phyloP scores from a whole-genome alignment of 176 grass and related monocot genomes.

The Canna indica region DNA sequence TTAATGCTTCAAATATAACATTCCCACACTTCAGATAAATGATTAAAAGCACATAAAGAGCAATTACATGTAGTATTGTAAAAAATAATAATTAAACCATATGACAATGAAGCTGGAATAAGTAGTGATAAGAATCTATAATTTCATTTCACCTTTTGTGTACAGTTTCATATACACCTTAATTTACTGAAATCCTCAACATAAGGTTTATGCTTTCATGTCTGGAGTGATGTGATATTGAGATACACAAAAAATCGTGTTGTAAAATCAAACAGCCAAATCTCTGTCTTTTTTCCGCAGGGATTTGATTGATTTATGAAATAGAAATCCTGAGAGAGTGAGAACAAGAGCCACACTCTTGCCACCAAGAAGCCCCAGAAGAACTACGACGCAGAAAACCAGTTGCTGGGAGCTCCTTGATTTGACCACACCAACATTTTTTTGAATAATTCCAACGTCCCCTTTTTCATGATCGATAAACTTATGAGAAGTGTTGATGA shows the following conservation, averaged over 20 bases:
- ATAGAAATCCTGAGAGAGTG: conserved; percentile 34
- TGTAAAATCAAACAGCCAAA: neutral
- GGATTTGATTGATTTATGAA: conserved; percentile 23
- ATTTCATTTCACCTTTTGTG: conserved; percentile 5
- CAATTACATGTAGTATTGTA: neutral
- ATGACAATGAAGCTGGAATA: neutral
- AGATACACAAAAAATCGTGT: neutral
- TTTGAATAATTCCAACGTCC: neutral
- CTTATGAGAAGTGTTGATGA: neutral
- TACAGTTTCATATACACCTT: neutral
- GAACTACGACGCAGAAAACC: conserved; percentile 29
- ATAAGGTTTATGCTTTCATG: neutral
- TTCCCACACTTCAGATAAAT: neutral
- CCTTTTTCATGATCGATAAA: conserved; percentile 1
- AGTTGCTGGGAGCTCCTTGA: conserved; percentile 16
- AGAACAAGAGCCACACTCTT: conserved; percentile 49
- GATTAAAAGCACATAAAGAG: neutral
- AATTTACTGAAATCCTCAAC: neutral
- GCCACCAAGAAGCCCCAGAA: conserved; percentile 54
- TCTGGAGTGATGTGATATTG: neutral
- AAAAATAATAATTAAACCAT: neutral
- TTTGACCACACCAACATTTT: neutral
- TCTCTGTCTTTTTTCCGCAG: neutral
- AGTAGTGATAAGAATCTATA: neutral
- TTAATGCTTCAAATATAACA: neutral